Percentiles rank a stretch among this genome's conserved stretches.
These are phyloP conservation scores for Sarcodon aspratus DNA, from an alignment of 768 basidiomycete genomes.

Conservation along the genomic window DNA sequence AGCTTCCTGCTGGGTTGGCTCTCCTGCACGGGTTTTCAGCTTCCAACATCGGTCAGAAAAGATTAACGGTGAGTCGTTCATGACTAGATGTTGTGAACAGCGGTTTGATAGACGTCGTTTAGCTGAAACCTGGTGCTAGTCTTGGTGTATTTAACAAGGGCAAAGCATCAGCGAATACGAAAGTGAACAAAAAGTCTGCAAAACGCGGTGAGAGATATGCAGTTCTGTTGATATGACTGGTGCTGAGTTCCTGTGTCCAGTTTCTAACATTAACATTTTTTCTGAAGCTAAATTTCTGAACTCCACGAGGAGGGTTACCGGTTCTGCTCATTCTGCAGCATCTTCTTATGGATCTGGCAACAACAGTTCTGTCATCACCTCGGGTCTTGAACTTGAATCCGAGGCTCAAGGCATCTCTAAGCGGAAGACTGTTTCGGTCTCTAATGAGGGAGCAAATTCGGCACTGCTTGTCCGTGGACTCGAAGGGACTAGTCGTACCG, in stretches of 20 bases:
- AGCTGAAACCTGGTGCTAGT: slow-evolving; percentile 29
- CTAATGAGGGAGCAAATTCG: background rate
- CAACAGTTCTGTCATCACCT: background rate
- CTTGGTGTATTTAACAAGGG: slow-evolving; percentile 57
- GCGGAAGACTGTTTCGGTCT: background rate
- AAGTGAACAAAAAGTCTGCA: slow-evolving; percentile 12
- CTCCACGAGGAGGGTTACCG: slow-evolving; percentile 2
- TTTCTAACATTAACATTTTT: slow-evolving; percentile 6
- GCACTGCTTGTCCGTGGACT: too few relatives aligned
- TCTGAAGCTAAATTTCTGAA: slow-evolving; percentile 14
- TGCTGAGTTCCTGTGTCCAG: background rate
- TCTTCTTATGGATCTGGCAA: background rate
- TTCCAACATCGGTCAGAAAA: slow-evolving; percentile 47
- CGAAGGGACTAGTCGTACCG: background rate
- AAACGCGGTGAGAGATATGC: slow-evolving; percentile 16
- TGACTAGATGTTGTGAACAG: background rate
- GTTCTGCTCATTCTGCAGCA: background rate
- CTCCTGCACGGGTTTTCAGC: slow-evolving; percentile 61
- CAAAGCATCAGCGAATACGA: slow-evolving; percentile 40
- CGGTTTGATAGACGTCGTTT: background rate
- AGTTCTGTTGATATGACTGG: background rate
- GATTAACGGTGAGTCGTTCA: slow-evolving; percentile 40
- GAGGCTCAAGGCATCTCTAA: background rate
- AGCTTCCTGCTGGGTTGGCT: slow-evolving; percentile 37
- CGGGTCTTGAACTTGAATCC: too few relatives aligned